These are phyloP conservation scores for Thalassiosira profunda DNA, from an alignment of 108 stramenopile genomes.

Conservation along the genomic window DNA sequence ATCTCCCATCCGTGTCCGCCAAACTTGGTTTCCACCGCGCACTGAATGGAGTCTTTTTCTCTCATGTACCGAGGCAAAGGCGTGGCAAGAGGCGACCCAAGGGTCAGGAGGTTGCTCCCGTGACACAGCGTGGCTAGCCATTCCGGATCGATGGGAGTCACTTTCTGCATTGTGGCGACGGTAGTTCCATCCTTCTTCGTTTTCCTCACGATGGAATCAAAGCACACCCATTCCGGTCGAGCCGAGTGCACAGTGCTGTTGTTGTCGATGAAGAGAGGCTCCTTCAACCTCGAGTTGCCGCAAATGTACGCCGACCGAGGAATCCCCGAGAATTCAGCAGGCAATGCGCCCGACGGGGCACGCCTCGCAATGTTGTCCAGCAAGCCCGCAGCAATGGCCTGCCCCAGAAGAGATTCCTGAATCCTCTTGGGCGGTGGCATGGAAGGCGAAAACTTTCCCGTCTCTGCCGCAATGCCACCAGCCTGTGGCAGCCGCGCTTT, in stretches of 20 bases:
- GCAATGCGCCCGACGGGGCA: constrained; percentile 69
- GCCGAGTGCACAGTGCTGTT: constrained; percentile 70
- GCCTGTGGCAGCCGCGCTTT: constrained; percentile 70
- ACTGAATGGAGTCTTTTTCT: constrained; percentile 77
- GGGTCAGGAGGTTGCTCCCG: constrained; percentile 62
- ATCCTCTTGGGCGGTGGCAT: constrained; percentile 85
- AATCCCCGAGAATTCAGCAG: constrained; percentile 63
- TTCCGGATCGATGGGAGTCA: constrained; percentile 79
- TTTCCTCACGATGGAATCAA: constrained; percentile 70
- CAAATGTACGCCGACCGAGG: constrained; percentile 81
- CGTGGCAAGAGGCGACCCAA: constrained; percentile 65
- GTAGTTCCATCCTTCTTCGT: constrained; percentile 72
- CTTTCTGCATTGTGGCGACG: constrained; percentile 76
- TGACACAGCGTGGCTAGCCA: constrained; percentile 80
- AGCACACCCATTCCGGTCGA: constrained; percentile 86
- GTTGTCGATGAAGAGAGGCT: constrained; percentile 83
- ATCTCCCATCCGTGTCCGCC: constrained; percentile 80
- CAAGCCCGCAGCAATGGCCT: constrained; percentile 78
- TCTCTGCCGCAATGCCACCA: constrained; percentile 68
- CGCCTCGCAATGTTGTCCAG: constrained; percentile 85
- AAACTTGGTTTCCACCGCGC: constrained; percentile 80
- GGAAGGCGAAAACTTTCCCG: constrained; percentile 60
- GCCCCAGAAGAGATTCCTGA: constrained; percentile 66
- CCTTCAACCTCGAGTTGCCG: constrained; percentile 52
- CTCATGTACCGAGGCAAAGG: constrained; percentile 74